Evolutionary conservation across 495 filamentous ascomycete genomes (phyloP), one percentile per base, ranked within the genome.

Genomic region (Beverwykella pulmonaria): DNA sequence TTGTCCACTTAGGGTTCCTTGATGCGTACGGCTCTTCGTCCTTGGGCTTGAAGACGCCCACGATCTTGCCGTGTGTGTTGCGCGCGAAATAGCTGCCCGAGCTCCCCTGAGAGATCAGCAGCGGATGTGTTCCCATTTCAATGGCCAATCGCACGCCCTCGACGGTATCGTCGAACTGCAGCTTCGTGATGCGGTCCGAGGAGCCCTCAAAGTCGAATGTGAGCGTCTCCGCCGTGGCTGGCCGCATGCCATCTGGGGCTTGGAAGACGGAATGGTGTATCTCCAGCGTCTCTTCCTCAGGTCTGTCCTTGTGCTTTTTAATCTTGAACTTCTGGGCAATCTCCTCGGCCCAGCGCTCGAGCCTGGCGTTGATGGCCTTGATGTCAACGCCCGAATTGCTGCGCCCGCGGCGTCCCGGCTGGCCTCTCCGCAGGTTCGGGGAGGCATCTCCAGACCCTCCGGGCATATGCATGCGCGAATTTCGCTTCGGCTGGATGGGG

Each of bases 31-130:
- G 94, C 77, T 99, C 94, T 77, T 99, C 94, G 75, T 99, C 94
- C 78, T 99, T 99, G 36, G 94, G 94, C 75, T 99, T 99, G 77
- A 99, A 98, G 9, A 99, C 95, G 25, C 92, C 94, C 17, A 99
- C 92, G 15, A 96, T 89, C 77, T 95, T 97, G 20, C 94, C 94
- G 22, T 94, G 88, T 27, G 82, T 86, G 72, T 97, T 93, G 63
- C 92, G 83, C 55, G 94, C 95, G 82, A 98, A 99, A 79, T 99
- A 99, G 76, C 92, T 96, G 12, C 94, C 94, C 5, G 93, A 97
- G 76, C 92, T 96, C 26, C 94, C 94, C 77, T 99, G 93, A 1
- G 93, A 87, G 60, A 99, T 99, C 85, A 98, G 89, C 59, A 88
- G 91, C 23, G 94, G 94, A 75, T 99, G 95, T 52, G 93, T 86